Evolutionary conservation across 768 basidiomycete species (phyloP).

Genomic region (Termitomyces sp.): DNA sequence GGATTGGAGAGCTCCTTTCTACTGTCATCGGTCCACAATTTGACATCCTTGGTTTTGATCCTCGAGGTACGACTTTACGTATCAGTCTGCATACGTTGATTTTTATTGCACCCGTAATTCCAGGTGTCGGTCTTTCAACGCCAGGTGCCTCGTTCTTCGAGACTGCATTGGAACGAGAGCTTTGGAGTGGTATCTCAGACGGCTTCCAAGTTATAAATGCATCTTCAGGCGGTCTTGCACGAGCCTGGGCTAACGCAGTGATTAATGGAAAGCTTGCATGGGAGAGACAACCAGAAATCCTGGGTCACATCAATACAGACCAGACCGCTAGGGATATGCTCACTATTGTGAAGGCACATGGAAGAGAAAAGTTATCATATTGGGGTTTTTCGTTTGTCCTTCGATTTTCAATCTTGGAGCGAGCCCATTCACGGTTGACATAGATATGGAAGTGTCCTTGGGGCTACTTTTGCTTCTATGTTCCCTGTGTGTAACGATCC

Average conservation of each 20-base stretch:
- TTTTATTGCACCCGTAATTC: not conserved
- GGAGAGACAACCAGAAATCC: conserved; percentile 25
- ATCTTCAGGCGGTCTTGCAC: conserved; percentile 23
- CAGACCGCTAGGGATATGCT: conserved; percentile 38
- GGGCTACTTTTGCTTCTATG: conserved; percentile 26
- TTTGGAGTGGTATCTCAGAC: conserved; percentile 18
- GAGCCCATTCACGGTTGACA: not conserved
- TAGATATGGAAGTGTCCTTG: conserved; percentile 27
- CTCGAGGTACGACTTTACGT: conserved; percentile 30
- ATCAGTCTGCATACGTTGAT: not conserved
- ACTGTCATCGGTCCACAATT: conserved; percentile 38
- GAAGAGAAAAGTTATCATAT: conserved; percentile 29
- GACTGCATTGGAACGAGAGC: conserved; percentile 29
- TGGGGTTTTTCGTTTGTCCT: conserved; percentile 29
- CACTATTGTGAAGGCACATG: conserved; percentile 29
- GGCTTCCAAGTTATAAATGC: conserved; percentile 19
- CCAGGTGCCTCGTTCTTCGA: conserved; percentile 34
- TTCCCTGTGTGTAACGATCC: conserved; percentile 19
- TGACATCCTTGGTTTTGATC: conserved; percentile 47
- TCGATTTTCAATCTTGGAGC: not conserved
- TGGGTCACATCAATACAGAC: conserved; percentile 34
- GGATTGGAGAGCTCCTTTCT: conserved; percentile 23
- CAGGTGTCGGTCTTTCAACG: conserved; percentile 33
- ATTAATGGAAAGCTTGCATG: conserved; percentile 29
- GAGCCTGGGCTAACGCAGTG: conserved; percentile 30